phyloP scores from a whole-genome alignment of 1,284 basidiomycete genomes.

The Leucoagaricus sp. region DNA sequence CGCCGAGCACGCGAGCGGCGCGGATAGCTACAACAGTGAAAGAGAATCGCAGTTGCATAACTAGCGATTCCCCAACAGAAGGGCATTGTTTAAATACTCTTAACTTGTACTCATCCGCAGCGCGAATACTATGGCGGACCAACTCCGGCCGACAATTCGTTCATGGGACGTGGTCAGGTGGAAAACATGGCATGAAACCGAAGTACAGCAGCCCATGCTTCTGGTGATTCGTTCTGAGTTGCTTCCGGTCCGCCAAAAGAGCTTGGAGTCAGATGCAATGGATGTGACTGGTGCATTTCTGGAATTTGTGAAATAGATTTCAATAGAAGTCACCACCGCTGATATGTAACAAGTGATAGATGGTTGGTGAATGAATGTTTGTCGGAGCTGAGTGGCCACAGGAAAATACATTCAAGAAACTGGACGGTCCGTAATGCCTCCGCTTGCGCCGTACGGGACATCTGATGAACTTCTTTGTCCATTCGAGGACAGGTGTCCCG shows the following conservation, averaged over 20 bases:
- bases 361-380: too few relatives aligned
- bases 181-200: neutral
- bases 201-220: neutral
- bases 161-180: constrained; percentile 13
- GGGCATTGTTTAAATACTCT: neutral
- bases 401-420: neutral
- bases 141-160: constrained; percentile 2
- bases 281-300: too few relatives aligned
- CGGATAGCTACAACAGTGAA: neutral
- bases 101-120: neutral
- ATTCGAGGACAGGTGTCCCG: too few relatives aligned
- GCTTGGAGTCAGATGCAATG: too few relatives aligned
- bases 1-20: constrained; percentile 21
- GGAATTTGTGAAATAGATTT: too few relatives aligned
- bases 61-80: neutral
- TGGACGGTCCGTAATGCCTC: neutral
- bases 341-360: too few relatives aligned
- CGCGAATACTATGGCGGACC: constrained; percentile 1
- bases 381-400: neutral
- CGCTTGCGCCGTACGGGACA: too few relatives aligned
- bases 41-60: neutral
- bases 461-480: too few relatives aligned
- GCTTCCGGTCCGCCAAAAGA: neutral
- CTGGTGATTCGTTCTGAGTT: neutral
- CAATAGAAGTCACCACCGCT: too few relatives aligned